Conservation (phyloP, 176 grass and related monocot species). For the Tillandsia leiboldiana region DNA sequence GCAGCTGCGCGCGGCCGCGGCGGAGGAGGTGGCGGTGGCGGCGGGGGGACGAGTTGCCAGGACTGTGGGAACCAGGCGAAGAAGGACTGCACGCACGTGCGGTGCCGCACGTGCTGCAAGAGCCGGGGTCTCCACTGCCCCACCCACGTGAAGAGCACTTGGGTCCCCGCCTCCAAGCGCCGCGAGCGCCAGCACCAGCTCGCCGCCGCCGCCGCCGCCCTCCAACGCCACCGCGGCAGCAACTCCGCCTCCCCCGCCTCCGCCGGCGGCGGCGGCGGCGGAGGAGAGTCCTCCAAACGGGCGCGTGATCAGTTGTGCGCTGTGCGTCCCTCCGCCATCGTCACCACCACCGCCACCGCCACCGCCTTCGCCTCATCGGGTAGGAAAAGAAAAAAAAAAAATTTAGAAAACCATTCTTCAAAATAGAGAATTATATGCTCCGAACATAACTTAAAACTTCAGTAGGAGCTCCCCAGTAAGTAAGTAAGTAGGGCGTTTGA, state of each 20-base stretch:
- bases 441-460: neutral
- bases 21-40: slow-evolving; percentile 25
- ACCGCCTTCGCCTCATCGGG: slow-evolving; percentile 71
- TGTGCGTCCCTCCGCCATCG: neutral
- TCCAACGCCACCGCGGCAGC: slow-evolving; percentile 14
- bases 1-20: slow-evolving; percentile 12
- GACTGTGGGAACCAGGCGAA: slow-evolving; percentile 97
- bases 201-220: slow-evolving; percentile 32
- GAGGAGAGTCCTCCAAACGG: slow-evolving; percentile 25
- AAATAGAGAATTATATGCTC: too few species aligned
- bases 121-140: slow-evolving; percentile 80
- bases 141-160: slow-evolving; percentile 89
- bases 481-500: too few species aligned
- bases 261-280: neutral
- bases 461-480: too few species aligned
- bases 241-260: neutral
- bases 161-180: slow-evolving; percentile 82
- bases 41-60: slow-evolving; percentile 80
- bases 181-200: slow-evolving; percentile 87
- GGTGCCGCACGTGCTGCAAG: slow-evolving; percentile 90
- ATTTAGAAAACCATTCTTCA: too few species aligned
- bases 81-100: slow-evolving; percentile 79
- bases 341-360: slow-evolving; percentile 26
- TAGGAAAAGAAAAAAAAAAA: neutral
- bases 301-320: slow-evolving; percentile 34